Percentiles rank a stretch among this genome's conserved stretches.
These are phyloP conservation scores for Aspergillus ellipticus DNA, from an alignment of 495 filamentous ascomycete species.

Conservation along the genomic window DNA sequence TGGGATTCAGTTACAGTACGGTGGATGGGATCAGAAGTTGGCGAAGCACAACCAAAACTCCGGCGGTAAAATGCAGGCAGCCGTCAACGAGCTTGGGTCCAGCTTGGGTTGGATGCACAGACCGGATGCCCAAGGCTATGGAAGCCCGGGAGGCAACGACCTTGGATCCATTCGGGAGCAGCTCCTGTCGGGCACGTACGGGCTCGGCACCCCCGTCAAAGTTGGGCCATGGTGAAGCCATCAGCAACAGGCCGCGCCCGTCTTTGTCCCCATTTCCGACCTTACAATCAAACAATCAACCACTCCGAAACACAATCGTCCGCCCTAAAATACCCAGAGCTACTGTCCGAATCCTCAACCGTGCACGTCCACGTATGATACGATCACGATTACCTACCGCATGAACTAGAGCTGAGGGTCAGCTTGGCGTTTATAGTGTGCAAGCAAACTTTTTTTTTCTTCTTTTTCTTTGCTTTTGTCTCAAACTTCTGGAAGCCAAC, in stretches of 20 bases:
- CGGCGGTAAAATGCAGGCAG: constrained; percentile 75
- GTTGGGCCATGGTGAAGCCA: constrained; percentile 65
- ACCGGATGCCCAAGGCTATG: constrained; percentile 41
- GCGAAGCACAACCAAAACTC: constrained; percentile 85
- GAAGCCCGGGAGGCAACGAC: constrained; percentile 41
- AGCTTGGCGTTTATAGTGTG: constrained; percentile 44
- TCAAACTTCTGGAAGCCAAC: constrained; percentile 14
- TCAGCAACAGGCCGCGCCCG: constrained; percentile 2
- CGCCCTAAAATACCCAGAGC: constrained; percentile 17
- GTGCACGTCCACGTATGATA: constrained; percentile 40
- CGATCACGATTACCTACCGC: constrained; percentile 46
- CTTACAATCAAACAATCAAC: constrained; percentile 7
- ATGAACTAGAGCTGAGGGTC: constrained; percentile 46
- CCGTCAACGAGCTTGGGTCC: constrained; percentile 69
- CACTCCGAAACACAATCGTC: constrained; percentile 9
- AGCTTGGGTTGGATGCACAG: constrained; percentile 75
- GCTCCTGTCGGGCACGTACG: constrained; percentile 73
- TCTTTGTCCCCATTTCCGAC: constrained; percentile 9
- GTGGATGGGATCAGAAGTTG: constrained; percentile 88
- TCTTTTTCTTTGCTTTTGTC: constrained; percentile 15
- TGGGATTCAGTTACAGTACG: constrained; percentile 86
- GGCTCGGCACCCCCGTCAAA: constrained; percentile 61
- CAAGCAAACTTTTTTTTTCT: constrained; percentile 28
- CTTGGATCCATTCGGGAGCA: constrained; percentile 72
- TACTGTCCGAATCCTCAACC: constrained; percentile 28